Evolutionary conservation across 2,329 filamentous ascomycete species (phyloP).

Genomic region (Trichoderma cornu-damae): DNA sequence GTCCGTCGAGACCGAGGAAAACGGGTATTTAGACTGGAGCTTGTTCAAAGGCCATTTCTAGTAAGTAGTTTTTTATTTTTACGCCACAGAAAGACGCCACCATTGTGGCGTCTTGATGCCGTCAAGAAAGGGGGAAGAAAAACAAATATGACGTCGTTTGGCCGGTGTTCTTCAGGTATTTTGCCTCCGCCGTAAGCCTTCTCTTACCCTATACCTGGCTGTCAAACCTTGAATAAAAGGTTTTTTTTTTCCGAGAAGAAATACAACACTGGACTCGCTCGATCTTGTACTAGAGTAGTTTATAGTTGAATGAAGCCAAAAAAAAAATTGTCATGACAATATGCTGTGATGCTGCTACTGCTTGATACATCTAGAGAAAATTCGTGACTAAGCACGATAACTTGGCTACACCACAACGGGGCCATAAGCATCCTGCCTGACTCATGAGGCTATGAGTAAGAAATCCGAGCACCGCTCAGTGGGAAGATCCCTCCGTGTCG

Average conservation of each 20-base stretch:
- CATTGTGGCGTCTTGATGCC: neutral
- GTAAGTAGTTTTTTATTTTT: neutral
- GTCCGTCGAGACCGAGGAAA: neutral
- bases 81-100: neutral
- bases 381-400: slow-evolving; percentile 7
- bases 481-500: neutral
- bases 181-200: neutral
- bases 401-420: neutral
- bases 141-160: neutral
- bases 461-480: neutral
- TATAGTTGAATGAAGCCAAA: neutral
- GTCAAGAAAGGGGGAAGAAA: neutral
- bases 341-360: neutral
- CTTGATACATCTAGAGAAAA: neutral
- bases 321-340: no score
- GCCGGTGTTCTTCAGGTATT: neutral
- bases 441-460: neutral
- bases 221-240: neutral
- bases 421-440: neutral
- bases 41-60: no score
- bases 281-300: neutral
- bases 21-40: neutral
- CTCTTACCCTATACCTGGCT: neutral
- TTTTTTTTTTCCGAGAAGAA: neutral
- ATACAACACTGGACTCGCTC: neutral